phyloP scores from a whole-genome alignment of 345 rosid species.

The Eucalyptus brandiana region DNA sequence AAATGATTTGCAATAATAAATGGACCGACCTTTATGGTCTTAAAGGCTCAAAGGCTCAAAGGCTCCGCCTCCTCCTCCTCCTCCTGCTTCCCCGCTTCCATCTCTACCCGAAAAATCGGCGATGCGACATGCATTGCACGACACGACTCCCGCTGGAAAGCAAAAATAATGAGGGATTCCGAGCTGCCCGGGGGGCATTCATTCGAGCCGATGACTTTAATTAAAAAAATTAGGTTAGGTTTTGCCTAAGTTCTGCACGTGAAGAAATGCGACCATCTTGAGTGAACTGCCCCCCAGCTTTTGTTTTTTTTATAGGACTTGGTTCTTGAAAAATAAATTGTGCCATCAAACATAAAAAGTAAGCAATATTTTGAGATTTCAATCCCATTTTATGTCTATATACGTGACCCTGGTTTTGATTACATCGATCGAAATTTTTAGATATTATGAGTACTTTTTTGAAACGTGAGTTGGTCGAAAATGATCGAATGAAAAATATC shows the following conservation, averaged over 20 bases:
- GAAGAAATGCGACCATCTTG: background rate
- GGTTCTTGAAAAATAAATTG: background rate
- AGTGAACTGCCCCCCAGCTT: background rate
- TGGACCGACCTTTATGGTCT: background rate
- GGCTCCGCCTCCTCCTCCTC: no score
- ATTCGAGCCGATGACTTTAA: no score
- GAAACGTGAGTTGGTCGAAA: background rate
- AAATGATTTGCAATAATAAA: background rate
- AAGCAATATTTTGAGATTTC: background rate
- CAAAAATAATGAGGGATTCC: no score
- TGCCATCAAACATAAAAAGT: background rate
- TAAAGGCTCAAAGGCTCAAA: background rate
- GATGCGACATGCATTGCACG: background rate
- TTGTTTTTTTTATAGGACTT: background rate
- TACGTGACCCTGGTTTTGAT: background rate
- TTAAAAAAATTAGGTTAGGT: background rate
- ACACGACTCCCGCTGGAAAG: background rate
- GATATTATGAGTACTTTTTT: background rate
- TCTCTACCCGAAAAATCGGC: background rate
- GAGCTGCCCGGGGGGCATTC: background rate
- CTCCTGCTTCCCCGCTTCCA: background rate
- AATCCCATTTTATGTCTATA: background rate
- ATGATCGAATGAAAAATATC: no score
- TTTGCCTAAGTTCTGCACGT: background rate
- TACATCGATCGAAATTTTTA: fast-evolving